Evolutionary conservation across 129 eudicot genomes (phyloP), one percentile per base, ranked within the genome.

Genomic region (Helichrysum umbraculigerum): DNA sequence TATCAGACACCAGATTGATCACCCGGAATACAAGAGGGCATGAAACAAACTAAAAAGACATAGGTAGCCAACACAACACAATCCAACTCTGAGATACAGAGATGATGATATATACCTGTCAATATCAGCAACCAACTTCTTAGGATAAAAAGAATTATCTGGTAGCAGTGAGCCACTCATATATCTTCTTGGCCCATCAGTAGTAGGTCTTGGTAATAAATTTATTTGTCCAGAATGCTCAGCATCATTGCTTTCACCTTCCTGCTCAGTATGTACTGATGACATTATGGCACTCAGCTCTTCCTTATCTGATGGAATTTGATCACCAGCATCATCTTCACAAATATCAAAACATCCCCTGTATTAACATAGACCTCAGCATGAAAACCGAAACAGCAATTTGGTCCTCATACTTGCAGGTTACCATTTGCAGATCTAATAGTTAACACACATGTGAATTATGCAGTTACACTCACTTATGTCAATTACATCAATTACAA

Each of bases 261-360:
- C 90, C 76, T 78, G 86, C 66, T 78, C 89, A 63, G 71, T 71
- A 83, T 65, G 76, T 52, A 74, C 28, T 47, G 72, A 73, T 64
- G 88, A 51, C 67, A 79, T 84, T 21, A 68, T 63, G 52, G 72
- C 81, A 69, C 74, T 78, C 70, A 74, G 86, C 64, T 81, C 84
- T 61, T 85, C 89, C 35, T 77, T 56, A 68, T 91, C 92, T 29
- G 90, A 81, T 70, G 42, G 82, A 62, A 54, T 73, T 54, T 86
- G 79, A 69, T 82, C 86, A 77, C 71, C 83, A 32, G 70, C 71
- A 66, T 88, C 92, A 79, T 91, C 96, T 75, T 89, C 96, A 76
- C 87, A 82, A 30, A 94, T 83, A 85, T 94, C 98, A 50, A 94
- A 94, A 83, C 92, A 94, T 30, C 92, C 98, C 87, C 98, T 94